Evolutionary conservation across 257 asterid species (phyloP).

Genomic region (Solanum virginianum): DNA sequence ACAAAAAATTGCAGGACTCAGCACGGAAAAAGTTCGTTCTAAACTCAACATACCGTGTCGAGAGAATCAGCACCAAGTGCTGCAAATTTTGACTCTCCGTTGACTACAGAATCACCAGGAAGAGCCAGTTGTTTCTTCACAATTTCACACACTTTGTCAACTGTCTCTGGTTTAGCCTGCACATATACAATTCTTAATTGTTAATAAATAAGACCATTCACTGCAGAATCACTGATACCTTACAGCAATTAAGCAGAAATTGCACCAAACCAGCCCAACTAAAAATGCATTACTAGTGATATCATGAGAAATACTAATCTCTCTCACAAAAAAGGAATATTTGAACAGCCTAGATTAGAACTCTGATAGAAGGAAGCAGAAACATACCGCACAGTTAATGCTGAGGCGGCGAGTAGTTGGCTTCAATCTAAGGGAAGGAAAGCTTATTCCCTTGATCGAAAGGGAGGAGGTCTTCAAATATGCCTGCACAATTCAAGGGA

Average conservation of each 20-base stretch:
- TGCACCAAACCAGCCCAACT: neutral
- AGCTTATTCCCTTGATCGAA: conserved; percentile 15
- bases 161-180: conserved; percentile 92
- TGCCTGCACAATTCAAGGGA: conserved; percentile 5
- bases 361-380: neutral
- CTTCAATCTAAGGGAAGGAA: conserved; percentile 25
- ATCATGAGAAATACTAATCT: neutral
- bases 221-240: neutral
- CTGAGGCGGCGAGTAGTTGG: conserved; percentile 41
- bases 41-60: conserved; percentile 57
- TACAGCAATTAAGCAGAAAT: neutral
- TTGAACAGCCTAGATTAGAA: neutral
- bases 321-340: neutral
- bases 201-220: neutral
- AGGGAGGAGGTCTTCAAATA: conserved; percentile 16
- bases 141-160: conserved; percentile 60
- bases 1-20: neutral
- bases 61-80: conserved; percentile 94
- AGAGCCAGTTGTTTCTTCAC: conserved; percentile 92
- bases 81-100: conserved; percentile 65
- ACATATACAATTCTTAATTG: neutral
- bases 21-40: neutral
- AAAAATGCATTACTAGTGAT: neutral
- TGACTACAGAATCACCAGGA: conserved; percentile 34
- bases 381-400: conserved; percentile 49